These are phyloP conservation scores for Iris macrosiphon DNA, from an alignment of 106 monocot genomes.

Conservation along the genomic window DNA sequence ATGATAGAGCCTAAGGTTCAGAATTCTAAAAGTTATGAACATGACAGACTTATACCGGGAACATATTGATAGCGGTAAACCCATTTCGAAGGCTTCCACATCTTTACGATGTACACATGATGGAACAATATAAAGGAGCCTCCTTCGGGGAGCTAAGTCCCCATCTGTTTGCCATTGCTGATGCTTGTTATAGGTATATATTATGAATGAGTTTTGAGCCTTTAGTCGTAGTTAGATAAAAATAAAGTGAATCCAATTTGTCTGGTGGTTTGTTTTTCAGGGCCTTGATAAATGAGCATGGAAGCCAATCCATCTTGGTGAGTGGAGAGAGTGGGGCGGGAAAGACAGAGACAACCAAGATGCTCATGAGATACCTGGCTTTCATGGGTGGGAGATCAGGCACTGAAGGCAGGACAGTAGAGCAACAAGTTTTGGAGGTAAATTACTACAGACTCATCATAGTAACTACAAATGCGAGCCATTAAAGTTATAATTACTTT, in stretches of 20 bases:
- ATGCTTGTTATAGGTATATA: conserved; percentile 80
- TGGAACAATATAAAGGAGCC: conserved; percentile 97
- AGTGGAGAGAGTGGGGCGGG: conserved; percentile 98
- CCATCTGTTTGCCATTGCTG: conserved; percentile 90
- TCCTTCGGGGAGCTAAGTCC: conserved; percentile 89
- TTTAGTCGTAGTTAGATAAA: neutral
- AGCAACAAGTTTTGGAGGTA: conserved; percentile 97
- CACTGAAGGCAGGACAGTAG: conserved; percentile 85
- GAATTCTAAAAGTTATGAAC: conserved; percentile 8
- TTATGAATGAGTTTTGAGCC: neutral
- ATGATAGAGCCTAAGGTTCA: neutral
- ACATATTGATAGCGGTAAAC: conserved; percentile 92
- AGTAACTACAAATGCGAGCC: neutral
- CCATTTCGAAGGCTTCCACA: conserved; percentile 85
- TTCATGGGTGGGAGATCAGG: conserved; percentile 91
- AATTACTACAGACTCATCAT: neutral
- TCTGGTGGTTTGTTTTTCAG: conserved; percentile 17
- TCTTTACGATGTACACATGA: conserved; percentile 89
- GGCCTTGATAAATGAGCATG: conserved; percentile 81
- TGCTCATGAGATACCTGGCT: conserved; percentile 96
- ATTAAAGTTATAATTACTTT: neutral
- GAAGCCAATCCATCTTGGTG: conserved; percentile 87
- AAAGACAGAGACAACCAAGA: conserved; percentile 96
- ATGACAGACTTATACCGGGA: conserved; percentile 92
- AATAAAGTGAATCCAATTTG: neutral